These are phyloP conservation scores for Phylloporus sp. DNA, from an alignment of 1,284 basidiomycete genomes.

Conservation along the genomic window DNA sequence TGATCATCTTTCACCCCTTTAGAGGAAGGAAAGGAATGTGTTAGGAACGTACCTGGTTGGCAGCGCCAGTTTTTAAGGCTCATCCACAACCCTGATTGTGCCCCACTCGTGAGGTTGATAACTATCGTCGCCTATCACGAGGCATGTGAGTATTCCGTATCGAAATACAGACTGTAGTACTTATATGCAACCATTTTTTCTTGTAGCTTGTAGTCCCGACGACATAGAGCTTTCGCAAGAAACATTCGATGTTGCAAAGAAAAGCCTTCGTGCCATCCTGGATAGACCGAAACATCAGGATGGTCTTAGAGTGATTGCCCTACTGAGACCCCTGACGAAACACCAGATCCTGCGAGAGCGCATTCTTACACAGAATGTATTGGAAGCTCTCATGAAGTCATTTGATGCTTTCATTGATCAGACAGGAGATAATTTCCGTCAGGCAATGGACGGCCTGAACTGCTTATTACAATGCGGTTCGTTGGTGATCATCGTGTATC, in stretches of 20 bases:
- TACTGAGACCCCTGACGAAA: slow-evolving; percentile 29
- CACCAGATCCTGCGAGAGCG: slow-evolving; percentile 20
- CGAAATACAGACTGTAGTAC: too few species aligned
- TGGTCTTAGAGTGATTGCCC: slow-evolving; percentile 29
- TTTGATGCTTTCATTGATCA: slow-evolving; percentile 21
- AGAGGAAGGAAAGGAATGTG: slow-evolving; percentile 36
- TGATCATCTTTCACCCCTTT: not conserved
- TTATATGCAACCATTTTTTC: too few species aligned
- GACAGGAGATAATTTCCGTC: slow-evolving; percentile 20
- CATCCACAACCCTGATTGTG: slow-evolving; percentile 9
- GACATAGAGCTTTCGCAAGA: too few species aligned
- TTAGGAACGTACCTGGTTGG: slow-evolving; percentile 26
- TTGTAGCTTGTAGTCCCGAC: too few species aligned
- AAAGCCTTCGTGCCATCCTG: too few species aligned
- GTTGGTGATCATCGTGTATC: not conserved
- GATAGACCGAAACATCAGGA: too few species aligned
- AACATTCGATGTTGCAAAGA: too few species aligned
- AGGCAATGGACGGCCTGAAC: slow-evolving; percentile 33
- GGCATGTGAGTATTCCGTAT: slow-evolving; percentile 22
- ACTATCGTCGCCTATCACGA: slow-evolving; percentile 36
- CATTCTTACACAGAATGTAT: slow-evolving; percentile 25
- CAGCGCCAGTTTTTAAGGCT: slow-evolving; percentile 17
- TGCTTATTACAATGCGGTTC: slow-evolving; percentile 33
- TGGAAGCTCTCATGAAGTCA: slow-evolving; percentile 23
- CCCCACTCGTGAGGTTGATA: slow-evolving; percentile 28